Conservation (phyloP, 2,329 filamentous ascomycete species). For the Xylariales sp. region DNA sequence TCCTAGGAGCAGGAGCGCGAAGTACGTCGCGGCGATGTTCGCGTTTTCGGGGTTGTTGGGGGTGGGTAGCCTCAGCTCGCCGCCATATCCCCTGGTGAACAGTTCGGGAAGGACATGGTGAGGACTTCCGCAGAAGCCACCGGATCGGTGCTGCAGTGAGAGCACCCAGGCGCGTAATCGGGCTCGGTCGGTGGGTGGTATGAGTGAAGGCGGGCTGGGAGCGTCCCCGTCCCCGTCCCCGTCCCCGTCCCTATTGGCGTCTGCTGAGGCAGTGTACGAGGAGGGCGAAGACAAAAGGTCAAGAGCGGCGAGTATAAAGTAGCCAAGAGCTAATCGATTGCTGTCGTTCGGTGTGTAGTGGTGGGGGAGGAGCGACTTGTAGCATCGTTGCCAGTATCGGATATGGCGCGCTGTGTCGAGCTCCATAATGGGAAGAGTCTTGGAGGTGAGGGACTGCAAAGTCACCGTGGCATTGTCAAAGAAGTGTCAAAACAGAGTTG, state of each 20-base stretch:
- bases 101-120: slow-evolving; percentile 49
- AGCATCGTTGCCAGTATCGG: slow-evolving; percentile 89
- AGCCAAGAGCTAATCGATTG: slow-evolving; percentile 82
- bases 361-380: slow-evolving; percentile 73
- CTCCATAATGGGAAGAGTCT: slow-evolving; percentile 7
- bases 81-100: slow-evolving; percentile 22
- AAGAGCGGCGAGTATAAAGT: slow-evolving; percentile 81
- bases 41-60: slow-evolving; percentile 44
- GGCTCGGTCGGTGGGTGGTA: slow-evolving; percentile 39
- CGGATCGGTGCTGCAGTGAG: slow-evolving; percentile 74
- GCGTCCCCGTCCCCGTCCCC: no score
- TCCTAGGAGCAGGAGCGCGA: slow-evolving; percentile 73
- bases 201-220: slow-evolving; percentile 54
- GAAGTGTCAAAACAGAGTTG: no score
- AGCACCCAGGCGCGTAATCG: slow-evolving; percentile 72
- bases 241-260: no score
- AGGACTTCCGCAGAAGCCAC: slow-evolving; percentile 85
- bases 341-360: slow-evolving; percentile 86
- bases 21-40: slow-evolving; percentile 83
- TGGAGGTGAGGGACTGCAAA: not conserved
- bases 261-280: slow-evolving; percentile 32
- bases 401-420: slow-evolving; percentile 66
- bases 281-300: slow-evolving; percentile 69
- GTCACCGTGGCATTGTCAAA: not conserved
- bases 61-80: slow-evolving; percentile 36